A percentile compares a stretch with the other conserved stretches of the same genome.
Conservation (phyloP, 805 yeast species). For the Yamadazyma paraphyllophila region DNA sequence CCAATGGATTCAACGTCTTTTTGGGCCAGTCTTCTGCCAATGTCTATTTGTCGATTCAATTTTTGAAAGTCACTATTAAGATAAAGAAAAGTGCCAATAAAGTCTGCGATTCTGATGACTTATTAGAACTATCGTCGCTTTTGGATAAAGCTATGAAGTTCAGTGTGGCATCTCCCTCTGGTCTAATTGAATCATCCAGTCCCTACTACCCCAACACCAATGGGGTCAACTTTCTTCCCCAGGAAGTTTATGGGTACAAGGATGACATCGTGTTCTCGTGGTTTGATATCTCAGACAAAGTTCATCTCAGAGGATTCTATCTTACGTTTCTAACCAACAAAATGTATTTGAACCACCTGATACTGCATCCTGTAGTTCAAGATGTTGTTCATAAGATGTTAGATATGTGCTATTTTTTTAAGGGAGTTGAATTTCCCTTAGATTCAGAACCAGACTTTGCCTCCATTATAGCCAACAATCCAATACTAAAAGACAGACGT, state of each 20-base stretch:
- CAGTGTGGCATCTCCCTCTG: slow-evolving; percentile 13
- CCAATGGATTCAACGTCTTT: slow-evolving; percentile 43
- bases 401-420: slow-evolving; percentile 17
- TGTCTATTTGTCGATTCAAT: slow-evolving; percentile 27
- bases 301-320: slow-evolving; percentile 32
- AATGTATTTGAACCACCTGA: slow-evolving; percentile 12
- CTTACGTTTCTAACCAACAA: slow-evolving; percentile 25
- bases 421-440: slow-evolving; percentile 13
- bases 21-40: slow-evolving; percentile 43
- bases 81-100: slow-evolving; percentile 15
- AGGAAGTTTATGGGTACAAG: slow-evolving; percentile 16
- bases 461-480: slow-evolving; percentile 1
- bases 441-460: slow-evolving; percentile 10
- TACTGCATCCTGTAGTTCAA: slow-evolving; percentile 13
- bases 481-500: slow-evolving; percentile 13
- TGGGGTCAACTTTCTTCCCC: slow-evolving; percentile 14
- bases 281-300: slow-evolving; percentile 51
- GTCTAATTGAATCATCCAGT: slow-evolving; percentile 12
- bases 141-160: slow-evolving; percentile 12
- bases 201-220: slow-evolving; percentile 17
- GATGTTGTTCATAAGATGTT: slow-evolving; percentile 15
- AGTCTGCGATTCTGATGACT: slow-evolving; percentile 17
- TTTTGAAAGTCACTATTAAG: slow-evolving; percentile 29
- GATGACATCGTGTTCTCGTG: slow-evolving; percentile 31
- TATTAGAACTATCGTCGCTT: slow-evolving; percentile 19